Conservation (phyloP, 2,329 filamentous ascomycete species). For the Venturia aucupariae region DNA sequence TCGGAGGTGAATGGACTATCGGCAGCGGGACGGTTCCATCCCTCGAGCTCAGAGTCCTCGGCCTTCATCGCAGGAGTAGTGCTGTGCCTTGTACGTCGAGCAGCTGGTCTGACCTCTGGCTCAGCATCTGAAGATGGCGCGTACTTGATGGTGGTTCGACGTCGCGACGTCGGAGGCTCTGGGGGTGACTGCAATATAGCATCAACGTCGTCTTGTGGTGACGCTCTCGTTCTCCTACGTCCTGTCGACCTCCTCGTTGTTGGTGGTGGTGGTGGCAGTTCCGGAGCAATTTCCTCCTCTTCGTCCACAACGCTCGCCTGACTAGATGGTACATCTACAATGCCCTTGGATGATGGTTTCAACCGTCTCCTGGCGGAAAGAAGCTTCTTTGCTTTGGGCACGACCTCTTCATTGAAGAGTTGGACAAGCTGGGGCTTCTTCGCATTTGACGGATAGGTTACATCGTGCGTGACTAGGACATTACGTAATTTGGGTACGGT, state of each 20-base stretch:
- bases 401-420: conserved; percentile 69
- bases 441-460: conserved; percentile 76
- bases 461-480: conserved; percentile 80
- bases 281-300: conserved; percentile 23
- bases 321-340: conserved; percentile 57
- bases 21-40: conserved; percentile 32
- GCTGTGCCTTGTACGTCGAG: conserved; percentile 30
- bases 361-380: conserved; percentile 66
- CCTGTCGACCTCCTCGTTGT: not conserved
- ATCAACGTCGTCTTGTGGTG: conserved; percentile 2
- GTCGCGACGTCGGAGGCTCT: conserved; percentile 1
- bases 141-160: conserved; percentile 3
- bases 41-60: conserved; percentile 43
- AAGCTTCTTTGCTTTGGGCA: conserved; percentile 69
- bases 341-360: conserved; percentile 80
- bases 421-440: conserved; percentile 86
- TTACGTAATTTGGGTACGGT: conserved; percentile 84
- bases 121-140: not conserved
- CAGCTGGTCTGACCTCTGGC: conserved; percentile 22
- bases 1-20: conserved; percentile 73
- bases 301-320: conserved; percentile 56
- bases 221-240: conserved; percentile 1
- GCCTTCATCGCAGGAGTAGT: conserved; percentile 33
- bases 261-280: conserved; percentile 3
- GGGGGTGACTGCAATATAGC: conserved; percentile 1